Evolutionary conservation across 2,329 filamentous ascomycete species (phyloP), one percentile per base, ranked within the genome.

Genomic region (Arthrobotrys musiformis): DNA sequence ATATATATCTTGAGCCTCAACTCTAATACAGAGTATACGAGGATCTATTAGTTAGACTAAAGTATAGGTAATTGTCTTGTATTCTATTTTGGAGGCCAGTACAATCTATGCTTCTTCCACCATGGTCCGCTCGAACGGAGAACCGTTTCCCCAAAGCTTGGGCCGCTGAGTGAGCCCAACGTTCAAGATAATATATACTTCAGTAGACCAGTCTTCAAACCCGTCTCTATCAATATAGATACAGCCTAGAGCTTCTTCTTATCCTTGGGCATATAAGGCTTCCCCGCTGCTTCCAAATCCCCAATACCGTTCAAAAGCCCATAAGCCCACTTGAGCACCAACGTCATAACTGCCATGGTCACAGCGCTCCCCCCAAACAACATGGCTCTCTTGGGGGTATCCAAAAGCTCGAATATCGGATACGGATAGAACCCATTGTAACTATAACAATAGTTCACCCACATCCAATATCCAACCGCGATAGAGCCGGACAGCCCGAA

Each of bases 351-450:
- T 1, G 91, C 90, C 89, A 96, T 94, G 15, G 92, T 83, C 0
- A 87, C 81, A 0, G 92, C 93, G 46, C 92, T 91, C 17, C 88
- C 84, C 0, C 86, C 86, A 80, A 96, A 97, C 8, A 97, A 85
- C 0, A 88, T 84, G 7, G 90, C 85, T 19, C 94, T 88, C 81
- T 93, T 90, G 58, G 85, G 82, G 0, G 89, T 91, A 60, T 86
- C 87, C 46, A 96, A 84, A 50, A 92, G 82, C 7, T 86, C 90
- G 79, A 97, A 94, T 26, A 97, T 87, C 0, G 94, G 93, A 83
- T 97, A 97, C 0, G 93, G 93, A 80, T 97, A 96, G 40, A 37
- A 77, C 22, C 70, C 70, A 37, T 80, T 80, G 42, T 74, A 26
- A 7, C 69, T 70, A 80, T 88, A 92, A 84, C 91, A 93, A 24